Base-by-base conservation (phyloP, 1,284 basidiomycete species). In the Xerocomus amazonicus region DNA sequence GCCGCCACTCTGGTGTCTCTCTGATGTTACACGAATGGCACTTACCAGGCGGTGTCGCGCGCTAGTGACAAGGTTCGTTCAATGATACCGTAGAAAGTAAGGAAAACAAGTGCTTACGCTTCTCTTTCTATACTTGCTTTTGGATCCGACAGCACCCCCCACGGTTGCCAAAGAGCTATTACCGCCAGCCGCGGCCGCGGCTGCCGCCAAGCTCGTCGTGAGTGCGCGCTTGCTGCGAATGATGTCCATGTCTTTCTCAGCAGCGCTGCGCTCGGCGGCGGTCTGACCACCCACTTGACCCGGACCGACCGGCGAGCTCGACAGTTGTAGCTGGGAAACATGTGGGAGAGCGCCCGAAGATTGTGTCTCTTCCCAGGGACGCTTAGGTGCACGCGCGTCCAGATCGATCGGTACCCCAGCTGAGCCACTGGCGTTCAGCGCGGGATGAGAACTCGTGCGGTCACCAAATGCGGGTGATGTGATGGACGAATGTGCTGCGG, bases 1-100 rank as follows among this genome's bases (percentile, higher is more conserved):
- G 78, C 45, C 87, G 69, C 87, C 87, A 90, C 64, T 90, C 87
- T n/a, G 87, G 87, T 4, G 87, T 90, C 65, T 90, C 88, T 51
- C 83, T 76, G 50, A 87, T 90, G 67, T 87, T 87, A 64, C 87
- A 90, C 27, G 87, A 88, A 66, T 89, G 86, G 59, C 87, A 90
- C 62, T 88, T 87, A 9, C 87, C 87, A 10, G 87, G 87, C 19
- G 87, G 88, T 35, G 83, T 85, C 43, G 87, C 86, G 54, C 87
- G 80, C 87, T 90, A 70, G 31, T 36, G 59, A 56, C 55, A 59
- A 61, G 45, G 58, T 41, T 29, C 43, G 56, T 56, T 61, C 65
- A 55, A 41, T 7, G 26, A 33, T 33, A 12, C 9, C 45, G 38
- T 27, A 34, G 38, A 48, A 43, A 47, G 12, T 50, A 54, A 33